A percentile compares a stretch with the other conserved stretches of the same genome.
Evolutionary conservation across 306 rosid genomes (phyloP).

Genomic region (Malus fusca): DNA sequence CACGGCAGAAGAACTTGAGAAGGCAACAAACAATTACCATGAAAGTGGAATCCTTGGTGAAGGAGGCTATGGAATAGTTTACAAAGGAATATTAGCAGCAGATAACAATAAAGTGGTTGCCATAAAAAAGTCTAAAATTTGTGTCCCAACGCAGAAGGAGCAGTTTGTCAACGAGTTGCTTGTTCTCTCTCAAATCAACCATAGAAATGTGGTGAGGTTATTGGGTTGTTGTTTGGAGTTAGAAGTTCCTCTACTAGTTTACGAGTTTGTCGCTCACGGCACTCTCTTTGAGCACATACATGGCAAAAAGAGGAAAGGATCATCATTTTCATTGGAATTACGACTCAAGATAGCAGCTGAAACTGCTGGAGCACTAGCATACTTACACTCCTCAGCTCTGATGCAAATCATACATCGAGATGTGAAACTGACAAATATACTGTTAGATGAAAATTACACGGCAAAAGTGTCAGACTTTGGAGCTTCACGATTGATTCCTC

Average conservation of each 20-base stretch:
- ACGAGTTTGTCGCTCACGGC: not conserved
- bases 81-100: not conserved
- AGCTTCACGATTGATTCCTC: not conserved
- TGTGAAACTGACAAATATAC: not conserved
- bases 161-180: conserved; percentile 6
- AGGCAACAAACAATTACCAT: not conserved
- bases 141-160: not conserved
- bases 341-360: not conserved
- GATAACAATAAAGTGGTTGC: not conserved
- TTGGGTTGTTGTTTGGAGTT: conserved; percentile 11
- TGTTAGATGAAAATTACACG: not conserved
- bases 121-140: not conserved
- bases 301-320: not conserved
- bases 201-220: conserved; percentile 1
- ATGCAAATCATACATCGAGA: conserved; percentile 1
- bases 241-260: not conserved
- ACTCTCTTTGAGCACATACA: not conserved
- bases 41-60: not conserved
- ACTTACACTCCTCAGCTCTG: not conserved
- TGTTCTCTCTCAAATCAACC: not conserved
- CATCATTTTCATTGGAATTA: not conserved
- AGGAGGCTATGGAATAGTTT: conserved; percentile 13
- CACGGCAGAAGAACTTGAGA: not conserved
- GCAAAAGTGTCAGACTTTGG: conserved; percentile 7
- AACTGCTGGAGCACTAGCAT: not conserved